phyloP scores from a whole-genome alignment of 257 asterid genomes.

The Perilla frutescens region DNA sequence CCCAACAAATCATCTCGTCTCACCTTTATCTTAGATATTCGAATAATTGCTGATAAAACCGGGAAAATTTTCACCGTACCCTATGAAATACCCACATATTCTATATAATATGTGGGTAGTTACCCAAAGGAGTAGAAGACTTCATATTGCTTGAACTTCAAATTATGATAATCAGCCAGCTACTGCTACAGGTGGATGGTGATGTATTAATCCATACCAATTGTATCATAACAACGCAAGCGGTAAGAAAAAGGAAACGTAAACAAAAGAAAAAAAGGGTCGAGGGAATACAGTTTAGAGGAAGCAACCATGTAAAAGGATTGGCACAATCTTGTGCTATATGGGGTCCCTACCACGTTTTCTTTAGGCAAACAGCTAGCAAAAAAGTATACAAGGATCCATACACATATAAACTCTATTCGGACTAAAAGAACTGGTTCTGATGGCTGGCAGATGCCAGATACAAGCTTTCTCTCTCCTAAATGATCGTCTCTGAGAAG shows the following conservation, averaged over 20 bases:
- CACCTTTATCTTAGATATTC: background rate
- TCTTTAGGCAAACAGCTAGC: conserved; percentile 30
- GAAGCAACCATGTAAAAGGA: background rate
- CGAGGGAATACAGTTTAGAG: conserved; percentile 24
- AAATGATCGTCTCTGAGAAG: conserved; percentile 6
- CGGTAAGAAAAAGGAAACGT: conserved; percentile 14
- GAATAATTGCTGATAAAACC: background rate
- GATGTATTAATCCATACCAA: conserved; percentile 22
- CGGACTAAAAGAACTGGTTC: conserved; percentile 20
- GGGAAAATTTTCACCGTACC: no score
- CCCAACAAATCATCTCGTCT: background rate
- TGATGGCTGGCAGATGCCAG: conserved; percentile 6
- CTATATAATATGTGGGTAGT: no score
- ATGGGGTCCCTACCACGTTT: conserved; percentile 38
- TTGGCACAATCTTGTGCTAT: conserved; percentile 30
- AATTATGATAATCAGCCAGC: conserved; percentile 33
- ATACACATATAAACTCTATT: conserved; percentile 20
- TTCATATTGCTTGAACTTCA: background rate
- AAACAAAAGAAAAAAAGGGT: background rate
- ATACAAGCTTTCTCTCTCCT: conserved; percentile 15
- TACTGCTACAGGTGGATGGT: background rate
- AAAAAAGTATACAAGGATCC: conserved; percentile 19
- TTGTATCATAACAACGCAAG: conserved; percentile 20
- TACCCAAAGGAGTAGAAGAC: no score
- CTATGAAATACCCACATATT: no score